Evolutionary conservation across 371 early-diverging fungal genomes (phyloP).

Genomic region (Mortierella sp.): DNA sequence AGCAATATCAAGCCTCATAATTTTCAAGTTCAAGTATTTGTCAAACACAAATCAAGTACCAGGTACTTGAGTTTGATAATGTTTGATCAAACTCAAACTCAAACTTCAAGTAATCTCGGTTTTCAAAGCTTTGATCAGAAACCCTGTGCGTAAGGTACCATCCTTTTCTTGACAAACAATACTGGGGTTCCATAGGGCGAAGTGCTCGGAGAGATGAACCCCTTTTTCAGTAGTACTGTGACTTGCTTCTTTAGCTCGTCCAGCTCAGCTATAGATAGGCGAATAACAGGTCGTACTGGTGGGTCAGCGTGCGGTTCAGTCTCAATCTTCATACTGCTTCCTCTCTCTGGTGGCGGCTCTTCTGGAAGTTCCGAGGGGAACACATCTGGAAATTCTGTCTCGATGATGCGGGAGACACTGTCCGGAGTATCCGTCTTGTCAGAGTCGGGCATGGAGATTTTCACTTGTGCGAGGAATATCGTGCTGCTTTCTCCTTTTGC

Average conservation of each 20-base stretch:
- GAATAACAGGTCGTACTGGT: conserved; percentile 24
- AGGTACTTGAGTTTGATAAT: no score
- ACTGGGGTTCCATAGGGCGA: conserved; percentile 65
- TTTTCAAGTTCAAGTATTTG: no score
- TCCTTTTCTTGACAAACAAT: conserved; percentile 65
- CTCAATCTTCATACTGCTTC: conserved; percentile 22
- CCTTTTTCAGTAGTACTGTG: conserved; percentile 13
- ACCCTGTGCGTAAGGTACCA: conserved; percentile 50
- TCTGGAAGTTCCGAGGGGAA: background rate
- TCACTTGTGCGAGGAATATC: no score
- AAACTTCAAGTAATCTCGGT: no score
- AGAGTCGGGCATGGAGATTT: background rate
- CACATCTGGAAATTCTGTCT: conserved; percentile 3
- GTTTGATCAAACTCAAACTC: no score
- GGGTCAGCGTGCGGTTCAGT: conserved; percentile 37
- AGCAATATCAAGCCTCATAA: no score
- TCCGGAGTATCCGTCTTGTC: background rate
- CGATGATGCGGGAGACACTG: background rate
- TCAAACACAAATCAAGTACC: no score
- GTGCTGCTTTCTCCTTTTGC: no score
- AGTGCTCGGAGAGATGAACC: conserved; percentile 13
- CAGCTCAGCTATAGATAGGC: conserved; percentile 32
- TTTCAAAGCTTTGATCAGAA: no score
- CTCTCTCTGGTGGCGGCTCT: background rate
- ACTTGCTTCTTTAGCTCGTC: conserved; percentile 49